These are phyloP conservation scores for Hypoxylon sp. DNA, from an alignment of 2,329 filamentous ascomycete species.

Conservation along the genomic window DNA sequence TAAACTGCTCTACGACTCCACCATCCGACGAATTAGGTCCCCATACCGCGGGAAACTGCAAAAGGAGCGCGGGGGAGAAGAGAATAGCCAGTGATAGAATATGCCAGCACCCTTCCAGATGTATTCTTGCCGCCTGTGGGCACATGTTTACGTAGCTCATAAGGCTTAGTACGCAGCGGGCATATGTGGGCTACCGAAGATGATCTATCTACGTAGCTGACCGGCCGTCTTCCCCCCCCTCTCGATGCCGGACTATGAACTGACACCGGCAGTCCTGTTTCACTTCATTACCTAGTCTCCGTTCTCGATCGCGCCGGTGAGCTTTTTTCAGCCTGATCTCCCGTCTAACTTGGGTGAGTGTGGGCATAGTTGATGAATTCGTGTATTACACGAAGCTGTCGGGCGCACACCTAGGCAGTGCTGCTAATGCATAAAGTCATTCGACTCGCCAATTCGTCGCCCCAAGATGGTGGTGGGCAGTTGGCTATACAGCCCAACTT, in stretches of 20 bases:
- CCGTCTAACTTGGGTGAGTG: conserved; percentile 3
- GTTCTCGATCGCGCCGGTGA: not conserved
- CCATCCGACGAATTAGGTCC: conserved; percentile 15
- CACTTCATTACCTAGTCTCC: conserved; percentile 2
- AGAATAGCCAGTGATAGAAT: conserved; percentile 7
- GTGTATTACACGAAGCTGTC: conserved; percentile 24
- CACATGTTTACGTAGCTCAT: conserved; percentile 28
- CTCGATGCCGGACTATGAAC: conserved; percentile 12
- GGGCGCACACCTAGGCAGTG: conserved; percentile 9
- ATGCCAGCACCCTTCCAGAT: conserved; percentile 33
- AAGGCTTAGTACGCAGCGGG: conserved; percentile 44
- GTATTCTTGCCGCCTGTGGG: conserved; percentile 14
- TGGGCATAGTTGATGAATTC: conserved; percentile 18
- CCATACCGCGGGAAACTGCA: conserved; percentile 3
- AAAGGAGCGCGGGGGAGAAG: conserved; percentile 2
- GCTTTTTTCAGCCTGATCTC: conserved; percentile 20
- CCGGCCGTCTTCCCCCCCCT: conserved; percentile 20
- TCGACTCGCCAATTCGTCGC: conserved; percentile 13
- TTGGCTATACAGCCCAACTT: conserved; percentile 12
- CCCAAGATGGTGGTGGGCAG: not conserved
- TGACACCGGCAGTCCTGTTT: conserved; percentile 1
- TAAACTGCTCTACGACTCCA: conserved; percentile 7
- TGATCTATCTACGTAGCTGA: conserved; percentile 18
- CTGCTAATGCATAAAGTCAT: not conserved
- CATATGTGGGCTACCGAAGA: conserved; percentile 31